These are phyloP conservation scores for Grifola frondosa DNA, from an alignment of 1,284 basidiomycete genomes.

Conservation along the genomic window DNA sequence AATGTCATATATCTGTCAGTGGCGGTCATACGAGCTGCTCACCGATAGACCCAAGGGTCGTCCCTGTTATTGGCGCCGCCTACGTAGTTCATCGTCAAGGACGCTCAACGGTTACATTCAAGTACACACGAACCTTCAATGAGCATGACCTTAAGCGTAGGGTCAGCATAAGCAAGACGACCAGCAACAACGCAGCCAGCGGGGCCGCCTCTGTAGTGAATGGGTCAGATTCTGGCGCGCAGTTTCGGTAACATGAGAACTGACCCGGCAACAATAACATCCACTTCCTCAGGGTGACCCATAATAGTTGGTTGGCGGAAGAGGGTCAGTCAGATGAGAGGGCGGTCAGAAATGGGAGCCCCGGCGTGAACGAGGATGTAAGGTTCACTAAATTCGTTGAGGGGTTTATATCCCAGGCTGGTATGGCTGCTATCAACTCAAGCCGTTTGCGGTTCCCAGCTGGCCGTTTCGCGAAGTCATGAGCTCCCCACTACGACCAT, in stretches of 20 bases:
- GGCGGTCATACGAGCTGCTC: background rate
- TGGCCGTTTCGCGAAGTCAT: slow-evolving; percentile 22
- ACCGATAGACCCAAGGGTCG: slow-evolving; percentile 72
- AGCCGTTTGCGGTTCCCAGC: slow-evolving; percentile 19
- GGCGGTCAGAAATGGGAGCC: slow-evolving; percentile 23
- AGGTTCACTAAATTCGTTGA: slow-evolving; percentile 14
- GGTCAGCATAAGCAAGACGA: slow-evolving; percentile 68
- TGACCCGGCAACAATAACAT: slow-evolving; percentile 62
- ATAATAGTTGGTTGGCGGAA: slow-evolving; percentile 25
- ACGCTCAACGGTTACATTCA: too few relatives aligned
- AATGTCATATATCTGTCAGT: background rate
- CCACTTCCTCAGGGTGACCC: slow-evolving; percentile 69
- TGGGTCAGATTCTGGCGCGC: too few relatives aligned
- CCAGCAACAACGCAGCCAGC: slow-evolving; percentile 70
- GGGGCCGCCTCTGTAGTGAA: slow-evolving; percentile 53
- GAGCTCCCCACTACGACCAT: slow-evolving; percentile 16
- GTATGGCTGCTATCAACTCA: slow-evolving; percentile 15
- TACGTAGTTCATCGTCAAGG: slow-evolving; percentile 18
- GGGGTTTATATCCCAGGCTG: slow-evolving; percentile 21
- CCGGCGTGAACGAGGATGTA: slow-evolving; percentile 18
- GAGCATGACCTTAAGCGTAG: slow-evolving; percentile 71
- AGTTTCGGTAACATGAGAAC: slow-evolving; percentile 10
- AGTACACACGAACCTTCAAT: slow-evolving; percentile 55
- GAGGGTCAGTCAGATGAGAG: slow-evolving; percentile 18
- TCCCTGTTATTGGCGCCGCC: slow-evolving; percentile 71